phyloP scores from a whole-genome alignment of 345 rosid genomes.

The Pistacia atlantica region DNA sequence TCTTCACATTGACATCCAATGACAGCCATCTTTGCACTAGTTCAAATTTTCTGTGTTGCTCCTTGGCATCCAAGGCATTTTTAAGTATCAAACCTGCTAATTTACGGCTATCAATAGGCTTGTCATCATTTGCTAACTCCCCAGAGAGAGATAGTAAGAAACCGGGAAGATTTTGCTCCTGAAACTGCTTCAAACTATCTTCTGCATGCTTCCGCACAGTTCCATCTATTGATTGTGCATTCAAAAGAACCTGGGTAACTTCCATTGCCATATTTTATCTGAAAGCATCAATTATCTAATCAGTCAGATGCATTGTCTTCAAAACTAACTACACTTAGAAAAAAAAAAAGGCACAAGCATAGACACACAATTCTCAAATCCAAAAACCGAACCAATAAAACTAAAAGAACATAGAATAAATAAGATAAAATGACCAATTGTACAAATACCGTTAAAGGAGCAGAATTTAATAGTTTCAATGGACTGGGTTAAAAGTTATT shows the following conservation, averaged over 20 bases:
- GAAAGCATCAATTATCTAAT: constrained; percentile 11
- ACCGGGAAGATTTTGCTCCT: constrained; percentile 45
- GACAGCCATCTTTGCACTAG: constrained; percentile 49
- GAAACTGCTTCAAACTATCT: constrained; percentile 39
- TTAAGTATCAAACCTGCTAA: constrained; percentile 42
- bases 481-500: too few species aligned
- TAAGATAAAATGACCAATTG: background rate
- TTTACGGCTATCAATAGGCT: constrained; percentile 48
- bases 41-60: constrained; percentile 42
- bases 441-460: too few species aligned
- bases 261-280: constrained; percentile 38
- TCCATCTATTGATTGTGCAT: constrained; percentile 47
- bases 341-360: background rate
- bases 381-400: background rate
- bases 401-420: background rate
- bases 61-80: constrained; percentile 47
- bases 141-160: constrained; percentile 39
- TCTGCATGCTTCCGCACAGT: constrained; percentile 48
- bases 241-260: constrained; percentile 43
- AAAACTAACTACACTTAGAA: background rate
- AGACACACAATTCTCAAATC: background rate
- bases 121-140: constrained; percentile 42
- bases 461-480: too few species aligned
- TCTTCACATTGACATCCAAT: constrained; percentile 30
- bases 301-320: background rate